These are phyloP conservation scores for Blepharisma undulans DNA, from an alignment of 169 alveolate genomes.

Conservation along the genomic window DNA sequence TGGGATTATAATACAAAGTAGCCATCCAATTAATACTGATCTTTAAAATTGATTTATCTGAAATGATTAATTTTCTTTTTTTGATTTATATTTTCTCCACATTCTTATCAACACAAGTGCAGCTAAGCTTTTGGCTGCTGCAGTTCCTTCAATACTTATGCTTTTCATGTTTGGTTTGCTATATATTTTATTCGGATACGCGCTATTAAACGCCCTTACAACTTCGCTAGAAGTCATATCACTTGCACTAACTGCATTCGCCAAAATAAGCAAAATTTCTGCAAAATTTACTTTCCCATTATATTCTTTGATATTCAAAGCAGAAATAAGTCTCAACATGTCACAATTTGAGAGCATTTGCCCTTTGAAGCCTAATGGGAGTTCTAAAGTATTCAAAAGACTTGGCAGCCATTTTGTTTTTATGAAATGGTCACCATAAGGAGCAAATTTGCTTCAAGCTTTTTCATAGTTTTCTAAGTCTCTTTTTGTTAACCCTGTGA, in stretches of 20 bases:
- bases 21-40: background rate
- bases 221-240: background rate
- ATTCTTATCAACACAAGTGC: background rate
- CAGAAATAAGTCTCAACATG: conserved; percentile 18
- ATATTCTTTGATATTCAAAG: conserved; percentile 1
- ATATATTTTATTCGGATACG: background rate
- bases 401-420: background rate
- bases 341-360: background rate
- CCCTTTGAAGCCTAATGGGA: conserved; percentile 25
- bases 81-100: conserved; percentile 11
- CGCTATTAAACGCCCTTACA: background rate
- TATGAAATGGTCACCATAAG: conserved; percentile 13
- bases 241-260: background rate
- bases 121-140: conserved; percentile 8
- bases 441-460: conserved; percentile 27
- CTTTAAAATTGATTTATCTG: background rate
- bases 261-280: conserved; percentile 23
- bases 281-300: conserved; percentile 25
- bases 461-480: conserved; percentile 6
- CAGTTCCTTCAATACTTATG: background rate
- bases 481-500: background rate
- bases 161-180: background rate
- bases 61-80: background rate
- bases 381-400: background rate
- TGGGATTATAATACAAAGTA: background rate